Conservation (phyloP, 2,329 filamentous ascomycete genomes). For the Didymella lethalis region DNA sequence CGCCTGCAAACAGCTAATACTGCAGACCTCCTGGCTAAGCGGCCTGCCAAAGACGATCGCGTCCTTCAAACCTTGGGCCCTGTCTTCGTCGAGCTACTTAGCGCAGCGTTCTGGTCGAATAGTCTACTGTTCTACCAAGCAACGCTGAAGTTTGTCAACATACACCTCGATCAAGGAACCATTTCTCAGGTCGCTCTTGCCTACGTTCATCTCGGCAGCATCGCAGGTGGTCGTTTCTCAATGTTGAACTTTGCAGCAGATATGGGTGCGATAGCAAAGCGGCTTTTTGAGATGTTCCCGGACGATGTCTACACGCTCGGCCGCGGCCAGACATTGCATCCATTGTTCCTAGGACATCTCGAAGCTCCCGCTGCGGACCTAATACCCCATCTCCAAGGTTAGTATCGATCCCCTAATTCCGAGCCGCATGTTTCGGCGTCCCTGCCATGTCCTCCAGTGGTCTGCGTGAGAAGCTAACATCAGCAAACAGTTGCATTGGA, state of each 20-base stretch:
- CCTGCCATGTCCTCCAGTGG: not conserved
- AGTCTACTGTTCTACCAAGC: conserved; percentile 76
- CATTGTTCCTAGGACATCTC: conserved; percentile 74
- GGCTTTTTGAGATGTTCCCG: conserved; percentile 68
- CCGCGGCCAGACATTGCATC: conserved; percentile 72
- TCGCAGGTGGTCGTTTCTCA: conserved; percentile 73
- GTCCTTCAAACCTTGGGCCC: conserved; percentile 70
- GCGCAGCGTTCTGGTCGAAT: conserved; percentile 77
- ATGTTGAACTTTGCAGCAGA: conserved; percentile 73
- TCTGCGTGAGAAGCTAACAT: not conserved
- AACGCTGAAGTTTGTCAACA: conserved; percentile 70
- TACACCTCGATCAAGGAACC: conserved; percentile 69
- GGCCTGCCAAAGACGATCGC: conserved; percentile 57
- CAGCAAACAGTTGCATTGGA: conserved; percentile 61
- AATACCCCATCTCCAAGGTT: conserved; percentile 66
- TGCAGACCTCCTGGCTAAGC: conserved; percentile 55
- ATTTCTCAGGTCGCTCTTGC: conserved; percentile 74
- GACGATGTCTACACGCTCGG: conserved; percentile 67
- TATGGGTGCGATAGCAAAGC: conserved; percentile 68
- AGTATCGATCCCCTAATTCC: not conserved
- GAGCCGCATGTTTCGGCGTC: not conserved
- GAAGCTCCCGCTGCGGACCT: conserved; percentile 67
- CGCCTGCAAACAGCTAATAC: conserved; percentile 55
- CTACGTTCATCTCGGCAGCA: conserved; percentile 72
- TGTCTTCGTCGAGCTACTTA: conserved; percentile 73